Evolutionary conservation across 2,329 filamentous ascomycete genomes (phyloP).

Genomic region (Elsinoe batatas): DNA sequence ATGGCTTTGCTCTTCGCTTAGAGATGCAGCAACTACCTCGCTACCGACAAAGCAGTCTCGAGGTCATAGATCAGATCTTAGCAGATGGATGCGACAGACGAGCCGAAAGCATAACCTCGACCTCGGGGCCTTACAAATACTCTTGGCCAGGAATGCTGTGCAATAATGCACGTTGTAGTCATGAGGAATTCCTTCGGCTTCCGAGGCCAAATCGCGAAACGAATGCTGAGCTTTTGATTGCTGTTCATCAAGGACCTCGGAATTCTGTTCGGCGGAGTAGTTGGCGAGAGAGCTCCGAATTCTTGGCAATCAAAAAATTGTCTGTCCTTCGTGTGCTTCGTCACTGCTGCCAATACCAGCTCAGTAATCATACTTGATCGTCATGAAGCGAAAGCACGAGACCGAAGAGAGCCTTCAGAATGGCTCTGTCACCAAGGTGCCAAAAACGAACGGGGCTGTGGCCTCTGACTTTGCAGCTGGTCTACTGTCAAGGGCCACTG

Average conservation of each 20-base stretch:
- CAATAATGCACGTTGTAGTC: too few relatives aligned
- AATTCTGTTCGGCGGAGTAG: not conserved
- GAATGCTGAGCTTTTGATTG: not conserved
- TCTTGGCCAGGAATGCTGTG: too few relatives aligned
- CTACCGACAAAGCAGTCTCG: conserved; percentile 1
- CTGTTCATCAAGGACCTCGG: not conserved
- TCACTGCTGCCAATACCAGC: not conserved
- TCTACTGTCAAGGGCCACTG: conserved; percentile 52
- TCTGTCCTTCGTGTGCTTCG: not conserved
- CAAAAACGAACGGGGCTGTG: conserved; percentile 1
- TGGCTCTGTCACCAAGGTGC: conserved; percentile 30
- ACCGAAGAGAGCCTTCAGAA: conserved; percentile 20
- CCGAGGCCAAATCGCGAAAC: not conserved
- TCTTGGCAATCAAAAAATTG: conserved; percentile 8
- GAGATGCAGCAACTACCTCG: not conserved
- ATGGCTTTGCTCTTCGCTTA: not conserved
- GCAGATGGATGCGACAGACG: too few relatives aligned
- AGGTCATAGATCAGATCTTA: not conserved
- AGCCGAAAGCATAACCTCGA: too few relatives aligned
- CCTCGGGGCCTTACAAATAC: too few relatives aligned
- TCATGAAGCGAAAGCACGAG: conserved; percentile 34
- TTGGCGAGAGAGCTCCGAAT: not conserved
- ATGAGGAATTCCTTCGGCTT: not conserved
- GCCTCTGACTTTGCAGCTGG: conserved; percentile 54
- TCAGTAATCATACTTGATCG: not conserved